phyloP scores from a whole-genome alignment of 2,329 filamentous ascomycete genomes.

The Calonectria pauciramosa region DNA sequence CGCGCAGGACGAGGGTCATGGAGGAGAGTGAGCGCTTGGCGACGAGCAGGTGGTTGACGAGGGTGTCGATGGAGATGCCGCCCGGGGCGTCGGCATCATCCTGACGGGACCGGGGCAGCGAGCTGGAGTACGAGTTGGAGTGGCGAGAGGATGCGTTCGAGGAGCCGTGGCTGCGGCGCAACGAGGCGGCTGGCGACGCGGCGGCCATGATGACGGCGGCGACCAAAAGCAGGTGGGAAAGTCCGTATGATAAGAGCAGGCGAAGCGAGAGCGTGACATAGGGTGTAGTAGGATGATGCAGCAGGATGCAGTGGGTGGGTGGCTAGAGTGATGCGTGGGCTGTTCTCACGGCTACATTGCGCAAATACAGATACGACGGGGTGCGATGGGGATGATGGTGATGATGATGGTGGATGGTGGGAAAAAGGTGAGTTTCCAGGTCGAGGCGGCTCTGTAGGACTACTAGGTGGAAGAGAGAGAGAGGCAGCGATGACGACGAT shows the following conservation, averaged over 20 bases:
- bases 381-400: not conserved
- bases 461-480: constrained; percentile 23
- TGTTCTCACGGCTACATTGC: constrained; percentile 43
- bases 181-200: constrained; percentile 51
- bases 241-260: not conserved
- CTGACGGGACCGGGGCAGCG: constrained; percentile 39
- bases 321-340: constrained; percentile 5
- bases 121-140: constrained; percentile 41
- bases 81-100: constrained; percentile 26
- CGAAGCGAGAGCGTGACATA: not conserved
- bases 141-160: constrained; percentile 52
- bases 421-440: not conserved
- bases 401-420: not conserved
- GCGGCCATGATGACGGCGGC: constrained; percentile 48
- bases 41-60: constrained; percentile 87
- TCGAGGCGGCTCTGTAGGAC: not conserved
- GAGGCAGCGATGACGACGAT: constrained; percentile 27
- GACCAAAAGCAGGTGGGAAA: not conserved
- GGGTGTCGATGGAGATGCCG: constrained; percentile 73
- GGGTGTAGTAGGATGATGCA: not conserved
- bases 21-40: constrained; percentile 90
- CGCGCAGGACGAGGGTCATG: constrained; percentile 85
- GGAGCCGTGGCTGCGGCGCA: constrained; percentile 54
- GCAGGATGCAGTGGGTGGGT: not conserved
- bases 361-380: constrained; percentile 10